Percentiles rank a stretch among this genome's conserved stretches.
Evolutionary conservation across 129 eudicot species (phyloP).

Genomic region (Sambucus nigra): DNA sequence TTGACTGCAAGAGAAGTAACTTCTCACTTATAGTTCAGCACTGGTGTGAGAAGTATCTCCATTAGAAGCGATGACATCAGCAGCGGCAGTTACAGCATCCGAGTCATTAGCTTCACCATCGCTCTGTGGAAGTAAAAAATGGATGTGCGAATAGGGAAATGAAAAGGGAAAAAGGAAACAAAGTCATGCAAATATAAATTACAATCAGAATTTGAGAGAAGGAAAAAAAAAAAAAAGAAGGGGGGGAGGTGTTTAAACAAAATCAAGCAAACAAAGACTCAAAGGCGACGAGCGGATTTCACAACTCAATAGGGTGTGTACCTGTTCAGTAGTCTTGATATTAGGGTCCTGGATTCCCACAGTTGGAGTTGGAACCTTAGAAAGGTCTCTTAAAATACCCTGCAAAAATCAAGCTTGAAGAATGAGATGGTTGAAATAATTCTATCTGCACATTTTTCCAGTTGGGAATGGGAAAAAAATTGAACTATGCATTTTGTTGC

Average conservation of each 20-base stretch:
- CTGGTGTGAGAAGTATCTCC: constrained; percentile 28
- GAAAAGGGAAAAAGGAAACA: not conserved
- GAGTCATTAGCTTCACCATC: constrained; percentile 44
- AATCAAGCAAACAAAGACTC: not conserved
- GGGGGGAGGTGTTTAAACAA: no score
- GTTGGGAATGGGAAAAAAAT: no score
- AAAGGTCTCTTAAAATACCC: constrained; percentile 77
- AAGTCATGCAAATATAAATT: not conserved
- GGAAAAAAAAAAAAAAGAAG: no score
- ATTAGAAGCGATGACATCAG: constrained; percentile 27
- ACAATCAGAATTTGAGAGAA: not conserved
- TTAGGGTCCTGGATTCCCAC: constrained; percentile 37
- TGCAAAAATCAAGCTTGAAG: constrained; percentile 15
- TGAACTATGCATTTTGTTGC: not conserved
- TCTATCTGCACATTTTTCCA: no score
- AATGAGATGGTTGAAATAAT: constrained; percentile 4
- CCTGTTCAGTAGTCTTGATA: constrained; percentile 47
- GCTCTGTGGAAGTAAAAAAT: constrained; percentile 26
- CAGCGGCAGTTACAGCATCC: constrained; percentile 30
- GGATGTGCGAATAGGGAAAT: not conserved
- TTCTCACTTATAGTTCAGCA: constrained; percentile 20
- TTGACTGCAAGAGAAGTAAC: constrained; percentile 4
- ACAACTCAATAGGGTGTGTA: constrained; percentile 3
- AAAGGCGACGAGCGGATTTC: not conserved
- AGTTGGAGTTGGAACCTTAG: constrained; percentile 46